These are phyloP conservation scores for Irpex sp. DNA, from an alignment of 1,284 basidiomycete genomes.

Conservation along the genomic window DNA sequence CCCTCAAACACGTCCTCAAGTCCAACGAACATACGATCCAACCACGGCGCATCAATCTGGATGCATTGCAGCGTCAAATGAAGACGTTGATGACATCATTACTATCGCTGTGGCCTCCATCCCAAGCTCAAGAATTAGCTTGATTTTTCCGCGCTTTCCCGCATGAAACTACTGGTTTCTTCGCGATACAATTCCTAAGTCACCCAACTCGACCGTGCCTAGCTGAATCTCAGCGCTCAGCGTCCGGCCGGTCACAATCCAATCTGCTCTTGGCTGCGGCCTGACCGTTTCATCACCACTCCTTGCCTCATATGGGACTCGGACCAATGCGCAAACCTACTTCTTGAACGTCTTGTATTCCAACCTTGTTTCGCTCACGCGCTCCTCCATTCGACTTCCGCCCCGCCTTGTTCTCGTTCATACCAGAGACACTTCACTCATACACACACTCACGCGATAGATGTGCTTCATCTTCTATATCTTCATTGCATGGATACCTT, in stretches of 20 bases:
- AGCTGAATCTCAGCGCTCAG: background rate
- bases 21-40: background rate
- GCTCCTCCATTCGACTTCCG: background rate
- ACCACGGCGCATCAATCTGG: background rate
- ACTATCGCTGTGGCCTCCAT: too few species aligned
- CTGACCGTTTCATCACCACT: background rate
- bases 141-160: background rate
- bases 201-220: background rate
- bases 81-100: too few species aligned
- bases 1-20: background rate
- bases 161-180: background rate
- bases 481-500: background rate
- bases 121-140: background rate
- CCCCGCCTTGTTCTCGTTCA: background rate
- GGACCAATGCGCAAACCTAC: background rate
- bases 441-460: background rate
- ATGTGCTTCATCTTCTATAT: background rate
- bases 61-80: too few species aligned
- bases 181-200: background rate
- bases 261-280: background rate
- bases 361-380: background rate
- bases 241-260: background rate
- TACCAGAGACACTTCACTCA: background rate
- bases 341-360: background rate
- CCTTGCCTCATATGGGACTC: background rate